A percentile compares a stretch with the other conserved stretches of the same genome.
These are phyloP conservation scores for Xylaria digitata DNA, from an alignment of 2,329 filamentous ascomycete genomes.

Conservation along the genomic window DNA sequence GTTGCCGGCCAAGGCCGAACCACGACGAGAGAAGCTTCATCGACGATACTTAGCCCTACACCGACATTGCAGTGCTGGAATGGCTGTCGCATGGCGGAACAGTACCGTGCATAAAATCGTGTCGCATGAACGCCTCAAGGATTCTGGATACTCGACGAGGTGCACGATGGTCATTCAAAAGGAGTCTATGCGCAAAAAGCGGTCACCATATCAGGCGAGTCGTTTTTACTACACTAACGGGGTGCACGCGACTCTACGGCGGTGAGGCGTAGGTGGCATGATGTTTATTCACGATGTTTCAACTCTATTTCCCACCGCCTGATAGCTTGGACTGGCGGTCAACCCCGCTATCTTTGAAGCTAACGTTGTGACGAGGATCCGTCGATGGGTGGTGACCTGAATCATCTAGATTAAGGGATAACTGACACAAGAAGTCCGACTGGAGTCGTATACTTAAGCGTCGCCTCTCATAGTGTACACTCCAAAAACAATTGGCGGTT, in stretches of 20 bases:
- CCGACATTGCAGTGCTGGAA: constrained; percentile 36
- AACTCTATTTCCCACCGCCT: constrained; percentile 8
- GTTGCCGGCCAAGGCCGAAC: constrained; percentile 32
- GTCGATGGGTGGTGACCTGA: neutral
- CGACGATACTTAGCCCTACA: constrained; percentile 32
- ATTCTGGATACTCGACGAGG: constrained; percentile 3
- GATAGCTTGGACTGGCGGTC: constrained; percentile 27
- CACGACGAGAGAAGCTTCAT: constrained; percentile 15
- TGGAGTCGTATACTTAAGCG: neutral
- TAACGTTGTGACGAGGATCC: neutral
- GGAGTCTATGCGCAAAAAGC: constrained; percentile 31
- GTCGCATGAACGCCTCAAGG: constrained; percentile 32
- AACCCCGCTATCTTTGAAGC: neutral
- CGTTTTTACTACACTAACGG: constrained; percentile 9
- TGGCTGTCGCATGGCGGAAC: constrained; percentile 24
- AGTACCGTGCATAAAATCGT: constrained; percentile 36
- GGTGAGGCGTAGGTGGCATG: constrained; percentile 32
- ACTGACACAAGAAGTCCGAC: neutral
- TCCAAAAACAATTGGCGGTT: neutral
- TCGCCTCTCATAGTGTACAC: neutral
- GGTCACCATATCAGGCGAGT: constrained; percentile 32
- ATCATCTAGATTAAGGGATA: neutral
- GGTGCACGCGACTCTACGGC: constrained; percentile 26
- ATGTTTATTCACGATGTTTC: constrained; percentile 21
- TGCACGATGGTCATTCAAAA: constrained; percentile 11